Evolutionary conservation across 2,329 filamentous ascomycete species (phyloP).

Genomic region (Xylaria sp.): DNA sequence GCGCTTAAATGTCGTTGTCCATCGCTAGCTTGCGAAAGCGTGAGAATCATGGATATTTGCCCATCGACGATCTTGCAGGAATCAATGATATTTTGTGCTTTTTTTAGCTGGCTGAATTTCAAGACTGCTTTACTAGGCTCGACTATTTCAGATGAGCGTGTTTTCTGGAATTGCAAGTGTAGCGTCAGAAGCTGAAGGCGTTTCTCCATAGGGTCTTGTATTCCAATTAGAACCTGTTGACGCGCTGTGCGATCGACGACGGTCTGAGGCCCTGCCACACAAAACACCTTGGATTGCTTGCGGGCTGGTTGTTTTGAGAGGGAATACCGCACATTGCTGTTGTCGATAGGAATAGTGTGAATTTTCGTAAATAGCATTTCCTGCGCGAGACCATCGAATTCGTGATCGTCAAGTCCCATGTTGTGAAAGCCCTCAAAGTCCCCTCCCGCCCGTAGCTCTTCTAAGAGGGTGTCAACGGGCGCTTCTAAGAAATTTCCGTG

Average conservation of each 20-base stretch:
- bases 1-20: conserved; percentile 71
- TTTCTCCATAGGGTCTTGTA: conserved; percentile 72
- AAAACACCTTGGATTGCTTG: conserved; percentile 67
- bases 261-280: conserved; percentile 65
- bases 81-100: conserved; percentile 72
- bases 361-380: conserved; percentile 76
- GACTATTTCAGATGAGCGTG: conserved; percentile 23
- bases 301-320: conserved; percentile 58
- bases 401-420: conserved; percentile 75
- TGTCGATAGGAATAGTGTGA: conserved; percentile 68
- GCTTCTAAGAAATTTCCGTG: conserved; percentile 70
- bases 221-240: conserved; percentile 67
- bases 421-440: conserved; percentile 72
- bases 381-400: conserved; percentile 71
- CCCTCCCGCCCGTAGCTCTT: conserved; percentile 66
- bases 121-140: conserved; percentile 50
- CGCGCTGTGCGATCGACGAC: conserved; percentile 58
- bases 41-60: conserved; percentile 69
- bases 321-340: conserved; percentile 65
- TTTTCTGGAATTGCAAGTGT: conserved; percentile 51
- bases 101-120: conserved; percentile 56
- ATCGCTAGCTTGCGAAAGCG: conserved; percentile 68
- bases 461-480: conserved; percentile 71
- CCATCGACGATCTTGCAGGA: conserved; percentile 74
- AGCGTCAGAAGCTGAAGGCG: conserved; percentile 71